These are phyloP conservation scores for Odonthalia washingtoniensis DNA, from an alignment of 31 red algal species.

Conservation along the genomic window DNA sequence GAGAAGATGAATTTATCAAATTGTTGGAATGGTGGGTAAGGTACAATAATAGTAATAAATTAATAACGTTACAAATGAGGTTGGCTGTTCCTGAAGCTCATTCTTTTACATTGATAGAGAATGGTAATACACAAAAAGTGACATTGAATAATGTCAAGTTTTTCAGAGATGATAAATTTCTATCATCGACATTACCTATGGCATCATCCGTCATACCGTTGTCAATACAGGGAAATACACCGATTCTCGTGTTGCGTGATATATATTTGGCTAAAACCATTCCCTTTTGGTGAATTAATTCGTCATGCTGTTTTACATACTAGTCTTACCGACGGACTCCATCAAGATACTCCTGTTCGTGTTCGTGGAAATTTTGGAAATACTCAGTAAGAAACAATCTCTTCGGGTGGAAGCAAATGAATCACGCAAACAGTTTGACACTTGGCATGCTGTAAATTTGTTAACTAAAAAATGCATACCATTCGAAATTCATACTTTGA, in stretches of 20 bases:
- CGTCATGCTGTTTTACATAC: constrained; percentile 44
- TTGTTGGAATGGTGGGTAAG: constrained; percentile 58
- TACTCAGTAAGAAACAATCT: constrained; percentile 37
- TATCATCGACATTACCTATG: constrained; percentile 54
- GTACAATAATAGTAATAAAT: no score
- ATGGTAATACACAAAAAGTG: not conserved
- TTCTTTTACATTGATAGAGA: no score
- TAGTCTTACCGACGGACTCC: constrained; percentile 34
- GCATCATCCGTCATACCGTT: constrained; percentile 43
- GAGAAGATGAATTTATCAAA: constrained; percentile 48
- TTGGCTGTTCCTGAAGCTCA: no score
- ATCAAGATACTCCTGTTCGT: constrained; percentile 43
- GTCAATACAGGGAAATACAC: constrained; percentile 1
- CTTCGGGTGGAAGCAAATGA: not conserved
- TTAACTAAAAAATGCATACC: constrained; percentile 50
- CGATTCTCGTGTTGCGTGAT: constrained; percentile 32
- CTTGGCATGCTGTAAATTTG: not conserved
- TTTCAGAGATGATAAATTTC: no score
- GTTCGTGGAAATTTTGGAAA: constrained; percentile 31
- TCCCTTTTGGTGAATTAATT: constrained; percentile 51
- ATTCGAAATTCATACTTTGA: not conserved
- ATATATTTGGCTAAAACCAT: constrained; percentile 44
- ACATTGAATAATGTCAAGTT: not conserved
- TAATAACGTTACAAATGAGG: no score
- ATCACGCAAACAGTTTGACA: constrained; percentile 1